Evolutionary conservation across 2,329 filamentous ascomycete species (phyloP).

Genomic region (Aspergillus ruber): DNA sequence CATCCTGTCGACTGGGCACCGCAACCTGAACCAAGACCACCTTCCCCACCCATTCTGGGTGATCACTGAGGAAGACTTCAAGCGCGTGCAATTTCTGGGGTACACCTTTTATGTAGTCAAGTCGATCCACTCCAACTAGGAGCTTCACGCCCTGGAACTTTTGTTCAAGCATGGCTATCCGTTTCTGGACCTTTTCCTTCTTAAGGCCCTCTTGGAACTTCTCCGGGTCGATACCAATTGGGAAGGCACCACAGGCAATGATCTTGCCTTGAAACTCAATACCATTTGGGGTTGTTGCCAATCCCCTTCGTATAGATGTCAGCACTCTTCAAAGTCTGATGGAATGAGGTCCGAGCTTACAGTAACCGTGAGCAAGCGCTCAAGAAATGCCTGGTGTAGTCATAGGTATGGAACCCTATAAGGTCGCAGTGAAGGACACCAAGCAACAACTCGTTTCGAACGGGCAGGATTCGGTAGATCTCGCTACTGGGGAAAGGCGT

Average conservation of each 20-base stretch:
- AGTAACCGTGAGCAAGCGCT: slow-evolving; percentile 94
- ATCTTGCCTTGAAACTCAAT: slow-evolving; percentile 86
- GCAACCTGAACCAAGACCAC: slow-evolving; percentile 95
- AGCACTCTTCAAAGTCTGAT: slow-evolving; percentile 5
- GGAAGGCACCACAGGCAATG: slow-evolving; percentile 88
- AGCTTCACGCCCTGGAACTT: slow-evolving; percentile 96
- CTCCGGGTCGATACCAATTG: slow-evolving; percentile 95
- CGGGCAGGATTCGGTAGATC: slow-evolving; percentile 91
- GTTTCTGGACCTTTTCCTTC: slow-evolving; percentile 77
- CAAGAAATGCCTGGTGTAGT: slow-evolving; percentile 96
- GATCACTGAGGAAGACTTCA: slow-evolving; percentile 92
- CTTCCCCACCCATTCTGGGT: slow-evolving; percentile 97
- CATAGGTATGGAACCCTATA: slow-evolving; percentile 97
- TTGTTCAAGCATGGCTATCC: slow-evolving; percentile 74
- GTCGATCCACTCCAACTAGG: slow-evolving; percentile 90
- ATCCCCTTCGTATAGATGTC: slow-evolving; percentile 26
- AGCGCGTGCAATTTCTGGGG: slow-evolving; percentile 95
- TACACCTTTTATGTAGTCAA: slow-evolving; percentile 98
- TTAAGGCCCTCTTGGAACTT: slow-evolving; percentile 88
- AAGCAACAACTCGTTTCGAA: slow-evolving; percentile 78
- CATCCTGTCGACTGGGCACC: slow-evolving; percentile 87
- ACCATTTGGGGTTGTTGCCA: slow-evolving; percentile 77
- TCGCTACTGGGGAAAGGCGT: slow-evolving; percentile 96
- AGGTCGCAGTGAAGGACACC: slow-evolving; percentile 90
- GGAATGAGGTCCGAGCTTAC: slow-evolving; percentile 39